Evolutionary conservation across 495 filamentous ascomycete species (phyloP), one percentile per base, ranked within the genome.

Genomic region (Hypoxylon trugodes): DNA sequence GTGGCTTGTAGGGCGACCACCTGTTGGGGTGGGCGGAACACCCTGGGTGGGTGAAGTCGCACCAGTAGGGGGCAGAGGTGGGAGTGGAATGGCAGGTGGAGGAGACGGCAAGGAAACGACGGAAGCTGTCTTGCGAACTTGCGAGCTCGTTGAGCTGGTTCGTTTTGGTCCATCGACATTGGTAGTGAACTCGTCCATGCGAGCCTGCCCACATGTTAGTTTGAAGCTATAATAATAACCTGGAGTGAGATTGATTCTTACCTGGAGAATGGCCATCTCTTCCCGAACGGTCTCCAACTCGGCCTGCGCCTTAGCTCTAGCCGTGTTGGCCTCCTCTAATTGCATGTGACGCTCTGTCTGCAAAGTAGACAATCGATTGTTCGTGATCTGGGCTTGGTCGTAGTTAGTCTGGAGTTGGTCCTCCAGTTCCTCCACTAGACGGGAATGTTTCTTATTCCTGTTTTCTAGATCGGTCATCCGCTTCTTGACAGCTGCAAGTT

Each of bases 331-430:
- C 68, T 88, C 85, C 57, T 88, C 84, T 10, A 89, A 63, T 58
- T 89, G 80, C 15, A 76, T 76, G 54, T 85, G 84, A 4, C 86
- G 84, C 73, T 91, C 89, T n/a, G 82, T 81, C 61, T 91, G 85
- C n/a, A 91, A 80, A 61, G 74, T 88, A 69, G 76, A 93, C 78
- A 80, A 84, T 70, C 70, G 90, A 66, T 94, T 90, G 74, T 91
- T 94, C 6, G 84, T 84, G n/a, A 86, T 78, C 60, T 96, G 90
- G 64, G 94, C 92, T 69, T 96, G 91, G 56, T 98, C 95, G 72
- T 90, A 98, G 75, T 91, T 97, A 71, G 82, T 91, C 60, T 90
- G 89, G n/a, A 99, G 86, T 68, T 99, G 94, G 59, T 99, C 93
- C 74, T 99, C 95, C 13, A 99, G 87, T 75, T 98, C 95, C 69